A percentile compares a stretch with the other conserved stretches of the same genome.
phyloP scores from a whole-genome alignment of 164 flowering plant species.

The Sedum album region DNA sequence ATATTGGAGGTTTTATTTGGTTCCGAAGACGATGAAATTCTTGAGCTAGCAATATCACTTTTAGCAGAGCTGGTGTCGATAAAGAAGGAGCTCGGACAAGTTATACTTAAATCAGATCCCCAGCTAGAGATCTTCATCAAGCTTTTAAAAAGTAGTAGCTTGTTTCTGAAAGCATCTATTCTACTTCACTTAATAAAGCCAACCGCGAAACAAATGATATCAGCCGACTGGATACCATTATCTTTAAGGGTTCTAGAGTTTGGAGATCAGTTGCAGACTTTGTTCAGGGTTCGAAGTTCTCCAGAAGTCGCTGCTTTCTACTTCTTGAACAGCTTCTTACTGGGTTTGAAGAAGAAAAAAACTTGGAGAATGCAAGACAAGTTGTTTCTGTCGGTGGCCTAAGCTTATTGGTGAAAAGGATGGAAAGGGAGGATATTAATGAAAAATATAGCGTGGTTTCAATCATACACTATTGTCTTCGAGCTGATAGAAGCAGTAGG shows the following conservation, averaged over 20 bases:
- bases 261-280: constrained; percentile 47
- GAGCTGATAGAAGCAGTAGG: constrained; percentile 49
- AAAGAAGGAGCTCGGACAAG: constrained; percentile 28
- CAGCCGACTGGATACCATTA: constrained; percentile 54
- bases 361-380: constrained; percentile 48
- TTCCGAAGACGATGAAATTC: constrained; percentile 46
- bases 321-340: constrained; percentile 44
- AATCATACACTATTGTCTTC: constrained; percentile 39
- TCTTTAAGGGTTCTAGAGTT: constrained; percentile 55
- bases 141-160: constrained; percentile 35
- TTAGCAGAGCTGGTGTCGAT: constrained; percentile 42
- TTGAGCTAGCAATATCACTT: constrained; percentile 53
- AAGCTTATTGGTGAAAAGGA: constrained; percentile 29
- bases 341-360: constrained; percentile 51
- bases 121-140: constrained; percentile 46
- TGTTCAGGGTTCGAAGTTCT: constrained; percentile 42
- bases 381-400: constrained; percentile 55
- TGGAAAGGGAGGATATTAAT: constrained; percentile 32
- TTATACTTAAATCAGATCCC: constrained; percentile 47
- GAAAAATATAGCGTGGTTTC: constrained; percentile 35
- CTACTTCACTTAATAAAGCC: constrained; percentile 55
- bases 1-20: constrained; percentile 48
- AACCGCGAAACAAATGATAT: constrained; percentile 56
- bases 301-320: constrained; percentile 55
- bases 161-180: constrained; percentile 54